These are phyloP conservation scores for Cutaneotrichosporon sp. DNA, from an alignment of 1,284 basidiomycete species.

Conservation along the genomic window DNA sequence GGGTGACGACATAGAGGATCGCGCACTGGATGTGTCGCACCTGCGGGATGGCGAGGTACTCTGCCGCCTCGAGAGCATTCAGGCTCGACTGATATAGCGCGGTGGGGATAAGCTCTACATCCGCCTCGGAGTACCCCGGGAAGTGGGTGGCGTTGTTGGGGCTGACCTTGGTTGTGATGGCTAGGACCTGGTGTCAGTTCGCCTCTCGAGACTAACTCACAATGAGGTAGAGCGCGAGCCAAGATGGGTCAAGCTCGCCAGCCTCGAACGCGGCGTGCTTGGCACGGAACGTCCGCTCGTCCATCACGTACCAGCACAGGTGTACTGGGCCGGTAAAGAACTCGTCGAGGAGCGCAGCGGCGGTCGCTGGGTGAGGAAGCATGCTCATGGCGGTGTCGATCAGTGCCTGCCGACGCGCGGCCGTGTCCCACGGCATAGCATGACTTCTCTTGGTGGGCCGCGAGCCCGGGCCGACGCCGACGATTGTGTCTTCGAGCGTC, in stretches of 20 bases:
- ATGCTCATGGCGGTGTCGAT: not conserved
- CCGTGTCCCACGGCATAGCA: not conserved
- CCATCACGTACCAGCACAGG: conserved; percentile 2
- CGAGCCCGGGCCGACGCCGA: conserved; percentile 1
- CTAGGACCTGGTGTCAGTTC: conserved; percentile 21
- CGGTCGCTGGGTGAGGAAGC: conserved; percentile 2
- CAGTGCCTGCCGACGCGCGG: not conserved
- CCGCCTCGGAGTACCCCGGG: conserved; percentile 10
- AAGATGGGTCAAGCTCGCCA: conserved; percentile 16
- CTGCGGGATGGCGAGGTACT: conserved; percentile 26
- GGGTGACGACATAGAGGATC: conserved; percentile 24
- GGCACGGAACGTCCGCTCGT: conserved; percentile 10
- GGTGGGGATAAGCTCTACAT: conserved; percentile 7
- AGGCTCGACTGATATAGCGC: conserved; percentile 23
- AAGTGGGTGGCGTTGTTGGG: not conserved
- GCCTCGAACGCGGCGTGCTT: not conserved
- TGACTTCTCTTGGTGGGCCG: not conserved
- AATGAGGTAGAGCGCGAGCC: conserved; percentile 28
- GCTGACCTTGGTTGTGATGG: conserved; percentile 18
- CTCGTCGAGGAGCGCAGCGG: not conserved
- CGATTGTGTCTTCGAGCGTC: conserved; percentile 3
- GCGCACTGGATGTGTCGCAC: conserved; percentile 29
- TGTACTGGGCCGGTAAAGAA: conserved; percentile 8
- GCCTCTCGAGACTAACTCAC: conserved; percentile 14
- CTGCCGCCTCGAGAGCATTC: conserved; percentile 21